Conservation (phyloP, 495 filamentous ascomycete species). For the Penicillium arizonense region DNA sequence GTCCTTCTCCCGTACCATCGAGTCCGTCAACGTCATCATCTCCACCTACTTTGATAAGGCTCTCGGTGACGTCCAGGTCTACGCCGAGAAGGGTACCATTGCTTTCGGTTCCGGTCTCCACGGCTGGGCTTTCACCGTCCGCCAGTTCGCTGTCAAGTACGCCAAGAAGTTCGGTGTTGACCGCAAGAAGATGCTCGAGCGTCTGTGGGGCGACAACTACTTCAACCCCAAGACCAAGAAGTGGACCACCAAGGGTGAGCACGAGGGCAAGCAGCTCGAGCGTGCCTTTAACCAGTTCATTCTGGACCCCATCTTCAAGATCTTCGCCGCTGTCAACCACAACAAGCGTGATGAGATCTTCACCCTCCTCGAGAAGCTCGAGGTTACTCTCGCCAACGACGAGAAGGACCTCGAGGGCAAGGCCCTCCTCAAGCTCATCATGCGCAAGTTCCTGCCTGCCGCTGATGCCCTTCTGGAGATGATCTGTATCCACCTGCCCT, state of each 20-base stretch:
- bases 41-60: slow-evolving; percentile 97
- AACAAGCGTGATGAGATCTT: slow-evolving; percentile 94
- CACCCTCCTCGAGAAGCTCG: slow-evolving; percentile 82
- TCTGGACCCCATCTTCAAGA: slow-evolving; percentile 98
- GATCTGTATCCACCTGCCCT: slow-evolving; percentile 99
- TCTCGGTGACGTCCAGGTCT: slow-evolving; percentile 97
- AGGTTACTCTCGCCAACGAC: slow-evolving; percentile 80
- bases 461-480: slow-evolving; percentile 99
- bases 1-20: slow-evolving; percentile 97
- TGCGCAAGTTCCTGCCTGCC: slow-evolving; percentile 97
- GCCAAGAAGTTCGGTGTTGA: slow-evolving; percentile 99
- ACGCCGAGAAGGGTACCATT: slow-evolving; percentile 93
- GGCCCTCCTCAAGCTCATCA: slow-evolving; percentile 92
- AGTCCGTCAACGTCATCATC: slow-evolving; percentile 99
- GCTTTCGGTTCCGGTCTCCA: slow-evolving; percentile 99
- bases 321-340: slow-evolving; percentile 94
- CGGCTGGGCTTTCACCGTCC: slow-evolving; percentile 99
- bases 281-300: slow-evolving; percentile 99
- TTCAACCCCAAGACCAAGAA: slow-evolving; percentile 99
- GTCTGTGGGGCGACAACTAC: slow-evolving; percentile 99
- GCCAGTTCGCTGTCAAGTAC: slow-evolving; percentile 95
- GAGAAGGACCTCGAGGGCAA: slow-evolving; percentile 97
- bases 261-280: slow-evolving; percentile 86
- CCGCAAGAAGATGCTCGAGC: slow-evolving; percentile 99
- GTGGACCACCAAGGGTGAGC: slow-evolving; percentile 82